A percentile compares a stretch with the other conserved stretches of the same genome.
Conservation (phyloP, 495 filamentous ascomycete genomes). For the Daldinia grandis region DNA sequence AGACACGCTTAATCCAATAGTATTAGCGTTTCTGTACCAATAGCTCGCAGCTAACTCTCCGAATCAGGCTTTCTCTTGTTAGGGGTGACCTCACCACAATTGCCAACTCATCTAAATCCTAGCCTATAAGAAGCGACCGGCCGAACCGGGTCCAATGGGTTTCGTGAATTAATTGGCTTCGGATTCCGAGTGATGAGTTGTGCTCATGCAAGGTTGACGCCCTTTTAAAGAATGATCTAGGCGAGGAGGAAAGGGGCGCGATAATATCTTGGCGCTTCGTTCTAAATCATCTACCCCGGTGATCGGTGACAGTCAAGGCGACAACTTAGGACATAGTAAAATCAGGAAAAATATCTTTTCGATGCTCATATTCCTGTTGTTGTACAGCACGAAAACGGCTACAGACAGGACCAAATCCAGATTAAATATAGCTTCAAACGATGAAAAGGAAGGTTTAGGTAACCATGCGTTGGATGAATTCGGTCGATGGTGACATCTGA, state of each 20-base stretch:
- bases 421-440: constrained; percentile 34
- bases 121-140: constrained; percentile 32
- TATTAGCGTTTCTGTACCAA: constrained; percentile 29
- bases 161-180: constrained; percentile 36
- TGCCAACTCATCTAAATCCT: constrained; percentile 41
- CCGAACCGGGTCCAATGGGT: constrained; percentile 30
- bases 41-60: constrained; percentile 28
- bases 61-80: constrained; percentile 35
- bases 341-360: background rate
- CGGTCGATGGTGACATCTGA: constrained; percentile 30
- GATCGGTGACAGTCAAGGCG: constrained; percentile 10
- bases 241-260: constrained; percentile 14
- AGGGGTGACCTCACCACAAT: constrained; percentile 34
- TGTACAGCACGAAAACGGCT: constrained; percentile 38
- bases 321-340: background rate
- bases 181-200: constrained; percentile 39
- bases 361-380: constrained; percentile 12
- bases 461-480: constrained; percentile 34
- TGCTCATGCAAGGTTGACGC: constrained; percentile 33
- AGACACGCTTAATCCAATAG: constrained; percentile 33
- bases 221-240: constrained; percentile 22
- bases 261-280: constrained; percentile 28
- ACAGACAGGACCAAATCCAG: constrained; percentile 27
- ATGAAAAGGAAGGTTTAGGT: constrained; percentile 22
- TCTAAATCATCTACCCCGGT: constrained; percentile 19